Conservation (phyloP, 352 stramenopile genomes). For the Pythium monospermum region DNA sequence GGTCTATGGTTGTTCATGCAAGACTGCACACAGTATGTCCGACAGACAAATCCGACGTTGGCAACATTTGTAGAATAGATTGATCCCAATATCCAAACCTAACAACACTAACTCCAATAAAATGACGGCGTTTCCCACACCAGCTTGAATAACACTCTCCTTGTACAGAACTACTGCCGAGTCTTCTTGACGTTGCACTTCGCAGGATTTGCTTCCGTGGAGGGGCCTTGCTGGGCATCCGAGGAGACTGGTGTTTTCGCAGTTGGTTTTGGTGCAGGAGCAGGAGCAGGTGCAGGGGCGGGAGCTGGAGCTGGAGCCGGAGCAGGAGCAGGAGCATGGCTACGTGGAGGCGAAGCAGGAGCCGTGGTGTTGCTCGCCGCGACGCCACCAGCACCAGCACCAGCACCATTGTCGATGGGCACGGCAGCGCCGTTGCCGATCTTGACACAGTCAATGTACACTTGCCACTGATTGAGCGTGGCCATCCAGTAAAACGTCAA, state of each 20-base stretch:
- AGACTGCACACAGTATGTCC: too few species aligned
- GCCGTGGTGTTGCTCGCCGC: conserved; percentile 3
- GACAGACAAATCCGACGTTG: too few species aligned
- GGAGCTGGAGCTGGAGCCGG: conserved; percentile 3
- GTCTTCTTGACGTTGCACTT: too few species aligned
- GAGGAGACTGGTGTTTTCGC: neutral
- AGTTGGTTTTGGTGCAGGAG: conserved; percentile 1
- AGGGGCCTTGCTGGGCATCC: too few species aligned
- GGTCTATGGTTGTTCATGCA: too few species aligned
- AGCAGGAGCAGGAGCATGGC: neutral
- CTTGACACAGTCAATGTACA: conserved; percentile 30
- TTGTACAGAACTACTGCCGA: too few species aligned
- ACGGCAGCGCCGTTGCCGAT: conserved; percentile 5
- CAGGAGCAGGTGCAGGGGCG: neutral
- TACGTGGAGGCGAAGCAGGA: neutral
- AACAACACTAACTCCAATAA: too few species aligned
- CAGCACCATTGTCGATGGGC: neutral
- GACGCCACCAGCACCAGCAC: neutral
- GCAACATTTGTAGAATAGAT: too few species aligned
- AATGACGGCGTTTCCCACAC: too few species aligned
- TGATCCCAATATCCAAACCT: too few species aligned
- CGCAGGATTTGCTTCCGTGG: too few species aligned
- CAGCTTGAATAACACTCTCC: too few species aligned
- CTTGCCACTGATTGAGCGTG: conserved; percentile 50
- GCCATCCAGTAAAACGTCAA: conserved; percentile 55